Evolutionary conservation across 257 asterid species (phyloP).

Genomic region (Penstemon davidsonii): DNA sequence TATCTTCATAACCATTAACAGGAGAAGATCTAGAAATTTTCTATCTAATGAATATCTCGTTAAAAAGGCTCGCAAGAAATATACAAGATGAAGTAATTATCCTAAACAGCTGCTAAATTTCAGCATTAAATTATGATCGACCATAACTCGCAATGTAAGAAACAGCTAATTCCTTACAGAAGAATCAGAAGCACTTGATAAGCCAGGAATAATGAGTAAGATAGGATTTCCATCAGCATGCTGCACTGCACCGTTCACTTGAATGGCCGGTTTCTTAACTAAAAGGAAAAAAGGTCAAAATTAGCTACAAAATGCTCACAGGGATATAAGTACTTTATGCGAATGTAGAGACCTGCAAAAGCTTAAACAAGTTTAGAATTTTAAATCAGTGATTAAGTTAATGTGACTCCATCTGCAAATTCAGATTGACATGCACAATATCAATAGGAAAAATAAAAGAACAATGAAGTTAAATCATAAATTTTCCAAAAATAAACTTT

Average conservation of each 20-base stretch:
- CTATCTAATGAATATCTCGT: too few relatives aligned
- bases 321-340: not conserved
- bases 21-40: too few relatives aligned
- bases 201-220: conserved; percentile 54
- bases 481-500: not conserved
- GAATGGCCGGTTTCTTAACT: conserved; percentile 28
- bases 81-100: too few relatives aligned
- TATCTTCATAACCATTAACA: too few relatives aligned
- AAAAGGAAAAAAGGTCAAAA: conserved; percentile 22
- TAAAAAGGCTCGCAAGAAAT: too few relatives aligned
- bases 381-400: not conserved
- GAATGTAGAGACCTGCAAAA: not conserved
- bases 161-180: conserved; percentile 40
- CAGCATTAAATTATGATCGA: too few relatives aligned
- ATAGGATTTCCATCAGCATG: conserved; percentile 41
- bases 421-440: too few relatives aligned
- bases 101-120: too few relatives aligned
- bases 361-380: not conserved
- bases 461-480: not conserved
- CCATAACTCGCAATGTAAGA: too few relatives aligned
- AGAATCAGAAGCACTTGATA: conserved; percentile 56
- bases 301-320: not conserved
- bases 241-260: conserved; percentile 32
- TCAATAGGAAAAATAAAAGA: not conserved
- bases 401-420: not conserved